Evolutionary conservation across 768 basidiomycete genomes (phyloP), one percentile per base, ranked within the genome.

Genomic region (Tricholoma saponaceum): DNA sequence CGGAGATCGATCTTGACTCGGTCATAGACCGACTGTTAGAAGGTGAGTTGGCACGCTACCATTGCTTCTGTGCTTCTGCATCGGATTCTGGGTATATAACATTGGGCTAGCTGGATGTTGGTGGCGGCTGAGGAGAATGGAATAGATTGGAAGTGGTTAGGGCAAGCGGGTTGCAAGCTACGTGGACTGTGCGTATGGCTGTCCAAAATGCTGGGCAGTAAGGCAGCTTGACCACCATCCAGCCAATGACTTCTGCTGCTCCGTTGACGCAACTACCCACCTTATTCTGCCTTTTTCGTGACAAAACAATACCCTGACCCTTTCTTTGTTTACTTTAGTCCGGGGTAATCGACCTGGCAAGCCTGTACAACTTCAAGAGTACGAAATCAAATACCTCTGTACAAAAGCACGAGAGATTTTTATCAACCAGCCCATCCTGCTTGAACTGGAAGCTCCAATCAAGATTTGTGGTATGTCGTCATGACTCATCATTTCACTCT

Each of bases 331-430:
- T 62, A 54, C 61, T 58, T 52, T 71, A 97, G 96, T 99, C 64
- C 91, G 96, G 71, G 96, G 96, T 59, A 97, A 98, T 81, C 84
- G 97, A 75, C 96, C 96, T 47, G 96, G 96, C 65, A 98, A 98
- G 76, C 94, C 95, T 44, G 96, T 99, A 50, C 94, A 95, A 71
- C 82, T 99, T 63, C 91, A 94, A 71, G 96, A 99, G 75, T 97
- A 95, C 79, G 96, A 99, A 80, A 98, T 99, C 84, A 96, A 95
- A 75, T 94, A 95, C 74, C 84, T 99, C 62, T 99, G 96, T 80
- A 97, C 95, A 70, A 97, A 93, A 81, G 95, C 95, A 52, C 83
- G 96, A 65, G 97, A 99, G 77, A 98, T 99, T 70, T 98, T 99
- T 79, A 98, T 99, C 77, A 92, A 92, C 76, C 96, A 99, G 72